phyloP scores from a whole-genome alignment of 1,284 basidiomycete species.

The Apiotrichum domesticum region DNA sequence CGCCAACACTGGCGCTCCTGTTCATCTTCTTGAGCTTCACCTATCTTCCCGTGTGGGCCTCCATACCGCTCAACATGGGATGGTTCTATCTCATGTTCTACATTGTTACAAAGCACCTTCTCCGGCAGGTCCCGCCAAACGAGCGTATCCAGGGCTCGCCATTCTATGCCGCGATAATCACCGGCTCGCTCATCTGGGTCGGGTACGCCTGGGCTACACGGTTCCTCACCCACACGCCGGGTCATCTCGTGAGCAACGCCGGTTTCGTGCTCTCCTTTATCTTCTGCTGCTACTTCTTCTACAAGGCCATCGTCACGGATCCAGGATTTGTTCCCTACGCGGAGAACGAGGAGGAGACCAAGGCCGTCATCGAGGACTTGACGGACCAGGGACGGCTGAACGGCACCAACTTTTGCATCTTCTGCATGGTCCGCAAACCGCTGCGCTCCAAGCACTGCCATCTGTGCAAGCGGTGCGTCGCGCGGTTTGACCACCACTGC shows the following conservation, averaged over 20 bases:
- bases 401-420: conserved; percentile 91
- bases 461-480: conserved; percentile 82
- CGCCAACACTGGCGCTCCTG: conserved; percentile 73
- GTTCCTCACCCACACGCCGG: conserved; percentile 20
- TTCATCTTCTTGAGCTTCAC: conserved; percentile 76
- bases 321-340: conserved; percentile 83
- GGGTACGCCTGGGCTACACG: conserved; percentile 68
- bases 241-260: conserved; percentile 64
- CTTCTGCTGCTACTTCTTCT: conserved; percentile 81
- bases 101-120: conserved; percentile 48
- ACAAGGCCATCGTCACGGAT: conserved; percentile 78
- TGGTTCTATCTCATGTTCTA: conserved; percentile 91
- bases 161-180: conserved; percentile 88
- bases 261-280: conserved; percentile 65
- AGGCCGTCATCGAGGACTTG: conserved; percentile 80
- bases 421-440: conserved; percentile 87
- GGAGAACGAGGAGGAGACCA: conserved; percentile 68
- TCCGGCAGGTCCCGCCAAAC: conserved; percentile 28
- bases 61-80: conserved; percentile 69
- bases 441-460: conserved; percentile 93
- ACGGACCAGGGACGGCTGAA: conserved; percentile 81
- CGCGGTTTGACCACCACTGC: conserved; percentile 88
- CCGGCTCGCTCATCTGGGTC: conserved; percentile 80
- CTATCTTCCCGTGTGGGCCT: conserved; percentile 83
- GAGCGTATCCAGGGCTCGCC: conserved; percentile 52